These are phyloP conservation scores for Talaromyces proteolyticus DNA, from an alignment of 495 filamentous ascomycete genomes.

Conservation along the genomic window DNA sequence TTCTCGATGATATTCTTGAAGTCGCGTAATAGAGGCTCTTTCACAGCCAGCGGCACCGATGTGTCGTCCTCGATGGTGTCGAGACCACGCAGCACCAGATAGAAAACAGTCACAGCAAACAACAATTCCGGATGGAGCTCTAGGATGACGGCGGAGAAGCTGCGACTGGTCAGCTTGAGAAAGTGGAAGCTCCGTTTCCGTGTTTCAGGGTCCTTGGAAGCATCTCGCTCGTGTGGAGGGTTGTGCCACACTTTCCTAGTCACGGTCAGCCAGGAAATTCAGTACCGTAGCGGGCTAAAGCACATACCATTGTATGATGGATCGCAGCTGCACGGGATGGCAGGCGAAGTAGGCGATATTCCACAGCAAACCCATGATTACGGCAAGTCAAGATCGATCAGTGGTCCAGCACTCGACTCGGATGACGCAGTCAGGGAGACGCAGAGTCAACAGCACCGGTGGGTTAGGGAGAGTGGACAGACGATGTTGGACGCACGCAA, in stretches of 20 bases:
- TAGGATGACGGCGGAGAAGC: constrained; percentile 89
- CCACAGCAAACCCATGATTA: constrained; percentile 45
- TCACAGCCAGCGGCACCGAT: constrained; percentile 72
- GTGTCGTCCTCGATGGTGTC: constrained; percentile 99
- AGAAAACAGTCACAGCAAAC: constrained; percentile 87
- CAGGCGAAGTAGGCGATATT: constrained; percentile 68
- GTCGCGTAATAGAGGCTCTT: constrained; percentile 79
- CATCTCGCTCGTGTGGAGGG: constrained; percentile 78
- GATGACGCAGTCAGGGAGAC: constrained; percentile 1
- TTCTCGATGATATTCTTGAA: constrained; percentile 73
- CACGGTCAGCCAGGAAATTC: neutral
- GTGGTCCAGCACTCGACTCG: constrained; percentile 5
- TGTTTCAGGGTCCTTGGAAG: constrained; percentile 64
- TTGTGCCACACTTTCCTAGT: constrained; percentile 94
- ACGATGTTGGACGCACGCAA: neutral
- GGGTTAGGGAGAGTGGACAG: constrained; percentile 3
- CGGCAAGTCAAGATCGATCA: neutral
- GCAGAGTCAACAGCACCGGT: neutral
- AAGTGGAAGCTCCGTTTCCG: constrained; percentile 79
- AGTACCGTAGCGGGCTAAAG: neutral
- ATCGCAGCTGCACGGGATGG: constrained; percentile 73
- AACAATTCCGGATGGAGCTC: constrained; percentile 92
- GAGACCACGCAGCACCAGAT: constrained; percentile 80
- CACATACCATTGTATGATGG: constrained; percentile 87
- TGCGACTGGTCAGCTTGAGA: constrained; percentile 83